Evolutionary conservation across 202 grass and related monocot species (phyloP).

Genomic region (Digitaria exilis): DNA sequence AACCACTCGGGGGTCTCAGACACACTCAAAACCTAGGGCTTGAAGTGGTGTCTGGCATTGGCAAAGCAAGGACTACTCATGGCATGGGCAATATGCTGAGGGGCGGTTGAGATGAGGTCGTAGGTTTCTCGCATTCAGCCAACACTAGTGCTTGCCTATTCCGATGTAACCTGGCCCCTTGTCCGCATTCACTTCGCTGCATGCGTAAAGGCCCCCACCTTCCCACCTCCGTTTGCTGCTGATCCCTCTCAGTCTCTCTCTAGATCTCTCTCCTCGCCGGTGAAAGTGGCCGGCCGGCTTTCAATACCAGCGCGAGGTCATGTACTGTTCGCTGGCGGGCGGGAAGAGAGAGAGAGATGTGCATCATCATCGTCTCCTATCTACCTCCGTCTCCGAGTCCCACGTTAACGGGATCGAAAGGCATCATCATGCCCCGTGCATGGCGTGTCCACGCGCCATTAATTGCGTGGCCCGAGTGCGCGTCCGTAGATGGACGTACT

Average conservation of each 20-base stretch:
- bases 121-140: conserved; percentile 29
- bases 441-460: neutral
- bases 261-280: too few species aligned
- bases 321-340: neutral
- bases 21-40: neutral
- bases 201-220: neutral
- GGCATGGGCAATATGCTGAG: neutral
- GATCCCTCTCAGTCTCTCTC: too few species aligned
- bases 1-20: neutral
- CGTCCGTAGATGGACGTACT: neutral
- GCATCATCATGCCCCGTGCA: neutral
- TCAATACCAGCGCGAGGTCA: conserved; percentile 6
- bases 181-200: conserved; percentile 23
- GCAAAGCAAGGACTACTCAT: neutral
- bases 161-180: neutral
- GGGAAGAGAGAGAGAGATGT: neutral
- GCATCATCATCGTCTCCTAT: neutral
- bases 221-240: too few species aligned
- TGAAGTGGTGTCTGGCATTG: neutral
- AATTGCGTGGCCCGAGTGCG: neutral
- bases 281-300: neutral
- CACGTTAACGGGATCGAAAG: conserved; percentile 53
- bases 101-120: neutral
- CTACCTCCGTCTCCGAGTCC: too few species aligned
- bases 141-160: conserved; percentile 34